Conservation (phyloP, 2,329 filamentous ascomycete species). For the Aurifilum marmelostoma region DNA sequence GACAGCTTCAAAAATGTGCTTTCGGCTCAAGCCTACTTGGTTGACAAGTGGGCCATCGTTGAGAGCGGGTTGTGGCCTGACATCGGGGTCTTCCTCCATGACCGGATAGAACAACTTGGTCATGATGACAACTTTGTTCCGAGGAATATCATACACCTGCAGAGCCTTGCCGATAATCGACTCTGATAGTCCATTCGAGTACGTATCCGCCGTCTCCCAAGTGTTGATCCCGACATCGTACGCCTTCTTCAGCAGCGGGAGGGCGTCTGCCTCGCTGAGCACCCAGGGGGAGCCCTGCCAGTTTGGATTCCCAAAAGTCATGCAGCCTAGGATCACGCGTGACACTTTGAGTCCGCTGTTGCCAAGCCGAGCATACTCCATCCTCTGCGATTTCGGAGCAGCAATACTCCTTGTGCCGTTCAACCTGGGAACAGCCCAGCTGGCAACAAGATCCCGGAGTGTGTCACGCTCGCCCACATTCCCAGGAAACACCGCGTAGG, state of each 20-base stretch:
- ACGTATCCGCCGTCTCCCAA: conserved; percentile 57
- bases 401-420: background rate
- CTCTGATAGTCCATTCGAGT: conserved; percentile 68
- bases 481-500: conserved; percentile 62
- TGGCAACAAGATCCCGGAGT: conserved; percentile 49
- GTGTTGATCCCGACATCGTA: conserved; percentile 39
- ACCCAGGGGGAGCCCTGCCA: conserved; percentile 49
- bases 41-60: conserved; percentile 31
- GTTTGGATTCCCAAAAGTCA: conserved; percentile 50
- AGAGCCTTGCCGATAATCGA: conserved; percentile 68
- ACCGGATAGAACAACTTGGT: conserved; percentile 54
- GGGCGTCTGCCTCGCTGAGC: conserved; percentile 48
- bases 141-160: conserved; percentile 66
- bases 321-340: conserved; percentile 53
- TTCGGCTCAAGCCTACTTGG: conserved; percentile 37
- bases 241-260: conserved; percentile 57
- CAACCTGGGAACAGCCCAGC: conserved; percentile 37
- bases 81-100: conserved; percentile 37
- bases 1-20: conserved; percentile 44
- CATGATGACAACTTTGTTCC: conserved; percentile 65
- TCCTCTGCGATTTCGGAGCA: conserved; percentile 27
- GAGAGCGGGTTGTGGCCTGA: background rate
- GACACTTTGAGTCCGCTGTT: conserved; percentile 57
- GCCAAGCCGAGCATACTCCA: conserved; percentile 45
- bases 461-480: conserved; percentile 58